Evolutionary conservation across 1,284 basidiomycete species (phyloP).

Genomic region (Ustilago nuda): DNA sequence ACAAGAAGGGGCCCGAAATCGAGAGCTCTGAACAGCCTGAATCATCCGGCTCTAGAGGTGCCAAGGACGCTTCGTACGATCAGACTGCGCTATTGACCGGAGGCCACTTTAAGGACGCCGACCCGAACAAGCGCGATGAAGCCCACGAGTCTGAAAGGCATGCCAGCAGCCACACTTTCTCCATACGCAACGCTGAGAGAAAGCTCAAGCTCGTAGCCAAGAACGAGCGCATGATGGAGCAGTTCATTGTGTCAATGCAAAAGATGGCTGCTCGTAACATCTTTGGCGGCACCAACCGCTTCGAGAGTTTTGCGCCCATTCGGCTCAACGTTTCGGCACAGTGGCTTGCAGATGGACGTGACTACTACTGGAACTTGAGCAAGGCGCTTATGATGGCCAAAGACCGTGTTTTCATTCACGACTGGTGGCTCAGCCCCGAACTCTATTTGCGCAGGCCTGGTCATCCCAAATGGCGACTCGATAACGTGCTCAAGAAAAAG

Average conservation of each 20-base stretch:
- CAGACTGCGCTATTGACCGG: constrained; percentile 61
- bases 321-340: constrained; percentile 92
- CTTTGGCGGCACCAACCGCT: constrained; percentile 80
- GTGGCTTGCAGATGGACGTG: constrained; percentile 95
- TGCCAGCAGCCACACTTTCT: constrained; percentile 85
- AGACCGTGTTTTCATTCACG: constrained; percentile 74
- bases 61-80: constrained; percentile 48
- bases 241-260: constrained; percentile 94
- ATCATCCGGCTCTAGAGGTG: constrained; percentile 1
- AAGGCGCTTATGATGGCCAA: constrained; percentile 90
- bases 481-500: constrained; percentile 87
- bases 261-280: constrained; percentile 81
- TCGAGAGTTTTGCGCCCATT: constrained; percentile 91
- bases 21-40: constrained; percentile 53
- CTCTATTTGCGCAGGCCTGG: constrained; percentile 84
- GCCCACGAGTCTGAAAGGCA: constrained; percentile 54
- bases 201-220: constrained; percentile 87
- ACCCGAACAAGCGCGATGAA: constrained; percentile 36
- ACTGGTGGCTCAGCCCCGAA: constrained; percentile 74
- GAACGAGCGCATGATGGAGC: constrained; percentile 94
- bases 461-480: constrained; percentile 88
- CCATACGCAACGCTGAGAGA: constrained; percentile 89
- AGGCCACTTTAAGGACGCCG: constrained; percentile 57
- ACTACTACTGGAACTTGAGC: constrained; percentile 78
- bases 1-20: constrained; percentile 23